These are phyloP conservation scores for Nothophoma quercina DNA, from an alignment of 2,329 filamentous ascomycete genomes.

Conservation along the genomic window DNA sequence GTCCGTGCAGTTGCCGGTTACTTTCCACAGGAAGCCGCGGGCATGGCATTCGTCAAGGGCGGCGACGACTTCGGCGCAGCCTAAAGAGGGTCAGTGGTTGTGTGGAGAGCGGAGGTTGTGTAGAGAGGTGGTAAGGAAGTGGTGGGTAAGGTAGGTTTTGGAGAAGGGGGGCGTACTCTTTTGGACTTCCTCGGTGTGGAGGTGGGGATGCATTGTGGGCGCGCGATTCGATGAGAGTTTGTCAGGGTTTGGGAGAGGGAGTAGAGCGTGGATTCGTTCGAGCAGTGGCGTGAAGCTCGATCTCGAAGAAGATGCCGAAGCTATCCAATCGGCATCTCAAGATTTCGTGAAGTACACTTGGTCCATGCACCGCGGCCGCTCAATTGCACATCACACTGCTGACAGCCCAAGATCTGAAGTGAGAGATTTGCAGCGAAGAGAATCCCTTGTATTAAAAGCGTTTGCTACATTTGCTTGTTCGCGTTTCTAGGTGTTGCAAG, in stretches of 20 bases:
- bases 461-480: too few species aligned
- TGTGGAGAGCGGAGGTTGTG: constrained; percentile 6
- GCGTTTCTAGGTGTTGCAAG: neutral
- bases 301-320: constrained; percentile 7
- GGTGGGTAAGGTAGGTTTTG: neutral
- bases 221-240: neutral
- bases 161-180: constrained; percentile 69
- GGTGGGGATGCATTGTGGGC: constrained; percentile 88
- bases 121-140: constrained; percentile 22
- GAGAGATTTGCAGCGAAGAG: too few species aligned
- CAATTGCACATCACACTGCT: too few species aligned
- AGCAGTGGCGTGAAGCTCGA: constrained; percentile 21
- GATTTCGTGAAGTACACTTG: constrained; percentile 32
- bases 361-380: constrained; percentile 32
- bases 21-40: constrained; percentile 89
- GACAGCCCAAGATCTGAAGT: too few species aligned
- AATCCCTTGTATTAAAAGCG: too few species aligned
- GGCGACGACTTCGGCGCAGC: constrained; percentile 92
- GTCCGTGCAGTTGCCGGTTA: constrained; percentile 86
- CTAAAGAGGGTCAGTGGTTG: constrained; percentile 57
- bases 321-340: constrained; percentile 15
- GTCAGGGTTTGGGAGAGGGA: neutral
- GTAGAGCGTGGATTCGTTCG: neutral
- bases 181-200: constrained; percentile 87
- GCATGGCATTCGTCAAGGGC: constrained; percentile 96